These are phyloP conservation scores for Cornus florida DNA, from an alignment of 148 eudicot genomes.

Conservation along the genomic window DNA sequence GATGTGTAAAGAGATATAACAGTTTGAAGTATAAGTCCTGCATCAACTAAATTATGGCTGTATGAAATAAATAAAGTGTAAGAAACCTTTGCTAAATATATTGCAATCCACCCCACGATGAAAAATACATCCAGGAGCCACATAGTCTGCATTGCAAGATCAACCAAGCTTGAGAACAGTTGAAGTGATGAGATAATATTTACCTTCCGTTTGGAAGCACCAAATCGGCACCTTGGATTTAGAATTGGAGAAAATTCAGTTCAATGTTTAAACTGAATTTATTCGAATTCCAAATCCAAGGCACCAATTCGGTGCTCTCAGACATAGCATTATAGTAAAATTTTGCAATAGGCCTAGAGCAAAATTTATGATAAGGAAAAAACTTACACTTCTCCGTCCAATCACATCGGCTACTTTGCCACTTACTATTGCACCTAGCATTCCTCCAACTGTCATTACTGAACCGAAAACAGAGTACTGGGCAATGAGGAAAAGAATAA, in stretches of 20 bases:
- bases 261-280: no score
- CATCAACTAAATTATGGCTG: not conserved
- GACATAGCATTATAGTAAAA: no score
- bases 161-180: not conserved
- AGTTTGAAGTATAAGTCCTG: no score
- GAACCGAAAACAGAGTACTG: constrained; percentile 23
- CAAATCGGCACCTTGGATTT: no score
- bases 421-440: constrained; percentile 54
- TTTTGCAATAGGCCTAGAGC: not conserved
- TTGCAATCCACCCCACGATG: constrained; percentile 44
- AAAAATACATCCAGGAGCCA: constrained; percentile 33
- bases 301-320: no score
- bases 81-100: constrained; percentile 45
- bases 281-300: no score
- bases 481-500: not conserved
- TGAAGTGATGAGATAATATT: not conserved
- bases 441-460: constrained; percentile 48
- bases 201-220: no score
- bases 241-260: no score
- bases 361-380: not conserved
- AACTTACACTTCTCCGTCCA: constrained; percentile 51
- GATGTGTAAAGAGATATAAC: no score
- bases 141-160: constrained; percentile 49
- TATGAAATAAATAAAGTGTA: not conserved
- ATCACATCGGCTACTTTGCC: constrained; percentile 53